Conservation (phyloP, 2,329 filamentous ascomycete species). For the Pseudogymnoascus pannorum region DNA sequence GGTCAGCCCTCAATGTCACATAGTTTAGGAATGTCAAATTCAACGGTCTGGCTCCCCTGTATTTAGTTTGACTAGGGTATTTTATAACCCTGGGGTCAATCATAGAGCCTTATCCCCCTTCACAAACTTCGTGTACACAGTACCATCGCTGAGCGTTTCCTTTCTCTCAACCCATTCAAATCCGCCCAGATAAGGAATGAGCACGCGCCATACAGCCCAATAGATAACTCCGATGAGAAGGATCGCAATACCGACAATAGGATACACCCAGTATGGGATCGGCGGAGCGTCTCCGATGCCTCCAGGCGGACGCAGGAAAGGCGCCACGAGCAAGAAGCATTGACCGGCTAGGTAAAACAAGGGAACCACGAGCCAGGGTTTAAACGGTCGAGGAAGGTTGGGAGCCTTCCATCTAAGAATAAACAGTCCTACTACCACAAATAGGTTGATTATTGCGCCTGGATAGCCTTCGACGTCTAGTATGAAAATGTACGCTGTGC, state of each 20-base stretch:
- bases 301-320: conserved; percentile 35
- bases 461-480: conserved; percentile 33
- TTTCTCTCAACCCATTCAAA: conserved; percentile 19
- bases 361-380: conserved; percentile 29
- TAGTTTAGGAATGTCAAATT: not conserved
- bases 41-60: not conserved
- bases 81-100: not conserved
- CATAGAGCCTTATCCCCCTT: conserved; percentile 14
- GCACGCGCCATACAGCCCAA: conserved; percentile 25
- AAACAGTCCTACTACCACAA: conserved; percentile 29
- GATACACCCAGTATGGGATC: conserved; percentile 38
- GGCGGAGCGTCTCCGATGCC: conserved; percentile 33
- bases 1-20: too few species aligned
- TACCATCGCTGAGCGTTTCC: conserved; percentile 22
- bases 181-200: conserved; percentile 18
- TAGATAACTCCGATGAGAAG: conserved; percentile 32
- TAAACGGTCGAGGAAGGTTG: conserved; percentile 32
- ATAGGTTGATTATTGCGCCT: conserved; percentile 27
- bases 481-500: conserved; percentile 30
- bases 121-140: conserved; percentile 22
- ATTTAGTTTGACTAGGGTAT: not conserved
- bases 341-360: conserved; percentile 34
- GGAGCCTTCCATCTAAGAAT: conserved; percentile 23
- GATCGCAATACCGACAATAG: conserved; percentile 36
- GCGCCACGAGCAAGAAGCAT: conserved; percentile 35